Conservation (phyloP, 352 stramenopile genomes). For the Pilasporangium apinafurcum region DNA sequence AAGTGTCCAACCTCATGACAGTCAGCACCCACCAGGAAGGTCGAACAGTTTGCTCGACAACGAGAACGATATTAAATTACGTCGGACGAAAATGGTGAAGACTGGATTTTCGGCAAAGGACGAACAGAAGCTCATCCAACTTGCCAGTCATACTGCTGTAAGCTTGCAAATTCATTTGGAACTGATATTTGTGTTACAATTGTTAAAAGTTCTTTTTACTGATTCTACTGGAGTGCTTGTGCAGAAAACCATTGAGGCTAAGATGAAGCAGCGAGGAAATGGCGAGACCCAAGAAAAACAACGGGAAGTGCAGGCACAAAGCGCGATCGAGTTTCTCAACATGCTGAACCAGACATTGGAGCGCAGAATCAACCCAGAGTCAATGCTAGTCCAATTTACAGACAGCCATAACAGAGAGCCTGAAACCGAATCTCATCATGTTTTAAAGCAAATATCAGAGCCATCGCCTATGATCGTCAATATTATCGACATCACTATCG, state of each 20-base stretch:
- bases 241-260: constrained; percentile 45
- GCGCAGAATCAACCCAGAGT: not conserved
- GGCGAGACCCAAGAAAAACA: constrained; percentile 28
- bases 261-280: constrained; percentile 25
- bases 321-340: constrained; percentile 48
- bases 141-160: constrained; percentile 48
- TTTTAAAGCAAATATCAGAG: not conserved
- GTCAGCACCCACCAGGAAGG: not conserved
- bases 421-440: not conserved
- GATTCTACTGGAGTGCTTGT: too few relatives aligned
- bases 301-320: constrained; percentile 34
- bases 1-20: constrained; percentile 3
- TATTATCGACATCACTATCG: constrained; percentile 9
- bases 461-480: too few relatives aligned
- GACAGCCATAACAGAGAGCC: not conserved
- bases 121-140: constrained; percentile 60
- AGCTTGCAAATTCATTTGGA: not conserved
- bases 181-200: not conserved
- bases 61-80: constrained; percentile 29
- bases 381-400: constrained; percentile 1
- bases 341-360: constrained; percentile 44
- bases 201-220: not conserved
- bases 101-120: constrained; percentile 53
- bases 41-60: constrained; percentile 20
- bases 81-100: constrained; percentile 20